Conservation (phyloP, 2,329 filamentous ascomycete genomes). For the Phialophora verrucosa region DNA sequence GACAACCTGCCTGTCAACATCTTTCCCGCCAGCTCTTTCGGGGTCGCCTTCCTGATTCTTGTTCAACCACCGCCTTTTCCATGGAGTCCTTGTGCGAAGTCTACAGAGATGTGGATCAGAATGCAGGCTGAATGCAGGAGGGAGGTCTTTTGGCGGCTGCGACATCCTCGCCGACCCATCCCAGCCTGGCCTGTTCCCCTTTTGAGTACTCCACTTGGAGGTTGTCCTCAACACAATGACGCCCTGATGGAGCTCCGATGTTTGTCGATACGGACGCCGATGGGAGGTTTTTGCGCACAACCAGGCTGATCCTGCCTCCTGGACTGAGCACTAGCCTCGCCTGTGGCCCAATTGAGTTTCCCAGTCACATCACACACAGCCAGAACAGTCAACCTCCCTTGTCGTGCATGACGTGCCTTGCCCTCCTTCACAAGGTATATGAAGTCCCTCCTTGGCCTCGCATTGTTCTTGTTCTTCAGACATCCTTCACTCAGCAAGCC, state of each 20-base stretch:
- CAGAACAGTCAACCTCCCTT: conserved; percentile 27
- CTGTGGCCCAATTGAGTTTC: conserved; percentile 17
- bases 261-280: conserved; percentile 7
- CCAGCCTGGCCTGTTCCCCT: conserved; percentile 30
- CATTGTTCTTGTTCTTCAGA: conserved; percentile 21
- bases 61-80: conserved; percentile 8
- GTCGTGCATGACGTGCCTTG: conserved; percentile 32
- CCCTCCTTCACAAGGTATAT: conserved; percentile 31
- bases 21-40: conserved; percentile 5
- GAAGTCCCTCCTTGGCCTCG: conserved; percentile 25
- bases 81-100: not conserved
- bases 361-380: conserved; percentile 25
- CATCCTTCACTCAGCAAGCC: conserved; percentile 27
- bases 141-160: not conserved
- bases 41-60: conserved; percentile 2
- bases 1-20: conserved; percentile 4
- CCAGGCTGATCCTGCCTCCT: conserved; percentile 28
- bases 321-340: conserved; percentile 20
- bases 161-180: conserved; percentile 4
- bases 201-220: conserved; percentile 25
- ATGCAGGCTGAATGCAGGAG: not conserved
- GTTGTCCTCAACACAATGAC: conserved; percentile 9
- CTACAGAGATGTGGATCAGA: conserved; percentile 10
- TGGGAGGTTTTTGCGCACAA: not conserved
- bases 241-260: not conserved